phyloP scores from a whole-genome alignment of 176 grass and related monocot species.

The Eragrostis curvula region DNA sequence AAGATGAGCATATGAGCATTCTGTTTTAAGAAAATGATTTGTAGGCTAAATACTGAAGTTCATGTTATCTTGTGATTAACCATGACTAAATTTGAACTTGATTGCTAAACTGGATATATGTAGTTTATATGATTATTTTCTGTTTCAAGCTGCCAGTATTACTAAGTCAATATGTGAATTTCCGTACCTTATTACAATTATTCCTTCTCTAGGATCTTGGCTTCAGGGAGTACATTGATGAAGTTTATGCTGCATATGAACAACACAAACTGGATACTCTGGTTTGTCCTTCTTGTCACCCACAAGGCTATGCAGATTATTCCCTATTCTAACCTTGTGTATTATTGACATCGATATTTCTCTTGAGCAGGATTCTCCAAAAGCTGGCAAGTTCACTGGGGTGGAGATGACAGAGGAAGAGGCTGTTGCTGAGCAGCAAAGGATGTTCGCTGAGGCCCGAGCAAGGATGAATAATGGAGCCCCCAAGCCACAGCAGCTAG shows the following conservation, averaged over 20 bases:
- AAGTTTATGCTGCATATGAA: slow-evolving; percentile 93
- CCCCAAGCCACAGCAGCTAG: slow-evolving; percentile 56
- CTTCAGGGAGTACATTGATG: slow-evolving; percentile 94
- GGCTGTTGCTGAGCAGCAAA: slow-evolving; percentile 93
- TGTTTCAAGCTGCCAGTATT: slow-evolving; percentile 19
- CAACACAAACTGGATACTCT: slow-evolving; percentile 97
- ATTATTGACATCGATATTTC: slow-evolving; percentile 16
- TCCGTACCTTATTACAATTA: slow-evolving; percentile 9
- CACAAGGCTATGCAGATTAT: slow-evolving; percentile 6
- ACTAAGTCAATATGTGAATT: slow-evolving; percentile 13
- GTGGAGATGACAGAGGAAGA: slow-evolving; percentile 99
- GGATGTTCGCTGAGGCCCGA: slow-evolving; percentile 98
- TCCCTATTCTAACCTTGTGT: neutral
- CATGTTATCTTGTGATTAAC: neutral
- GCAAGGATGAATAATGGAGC: slow-evolving; percentile 97
- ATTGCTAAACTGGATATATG: neutral
- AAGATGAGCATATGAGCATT: slow-evolving; percentile 10
- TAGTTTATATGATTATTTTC: neutral
- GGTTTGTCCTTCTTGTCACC: slow-evolving; percentile 54
- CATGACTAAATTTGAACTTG: slow-evolving; percentile 10
- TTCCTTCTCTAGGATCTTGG: slow-evolving; percentile 81
- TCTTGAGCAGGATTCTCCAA: slow-evolving; percentile 84
- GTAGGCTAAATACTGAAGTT: neutral
- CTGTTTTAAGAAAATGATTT: neutral
- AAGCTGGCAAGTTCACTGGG: slow-evolving; percentile 83